These are phyloP conservation scores for Pythium rishiriense DNA, from an alignment of 352 stramenopile species.

Conservation along the genomic window DNA sequence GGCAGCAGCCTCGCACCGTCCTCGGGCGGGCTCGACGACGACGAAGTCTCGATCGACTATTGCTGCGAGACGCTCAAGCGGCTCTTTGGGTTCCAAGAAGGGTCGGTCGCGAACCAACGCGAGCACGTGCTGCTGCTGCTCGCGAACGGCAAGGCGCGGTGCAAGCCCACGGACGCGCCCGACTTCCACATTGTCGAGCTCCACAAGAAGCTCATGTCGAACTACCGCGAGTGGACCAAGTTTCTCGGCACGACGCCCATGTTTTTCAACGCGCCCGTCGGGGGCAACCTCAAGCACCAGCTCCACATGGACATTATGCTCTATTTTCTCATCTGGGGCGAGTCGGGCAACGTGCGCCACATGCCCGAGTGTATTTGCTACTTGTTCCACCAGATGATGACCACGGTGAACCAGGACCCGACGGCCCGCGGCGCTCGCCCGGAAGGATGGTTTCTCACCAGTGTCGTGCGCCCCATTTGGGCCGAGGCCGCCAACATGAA, in stretches of 20 bases:
- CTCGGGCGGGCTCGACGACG: conserved; percentile 42
- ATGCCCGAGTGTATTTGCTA: conserved; percentile 91
- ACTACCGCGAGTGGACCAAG: conserved; percentile 94
- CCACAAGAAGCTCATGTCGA: conserved; percentile 87
- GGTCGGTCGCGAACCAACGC: conserved; percentile 79
- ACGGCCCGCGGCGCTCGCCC: conserved; percentile 49
- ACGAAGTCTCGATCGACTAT: conserved; percentile 81
- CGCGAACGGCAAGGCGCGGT: conserved; percentile 72
- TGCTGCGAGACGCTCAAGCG: conserved; percentile 76
- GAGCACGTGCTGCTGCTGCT: conserved; percentile 82
- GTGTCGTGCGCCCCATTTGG: conserved; percentile 79
- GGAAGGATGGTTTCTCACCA: conserved; percentile 65
- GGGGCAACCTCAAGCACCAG: conserved; percentile 36
- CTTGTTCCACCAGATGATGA: conserved; percentile 76
- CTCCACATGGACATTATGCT: conserved; percentile 80
- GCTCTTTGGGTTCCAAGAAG: conserved; percentile 87
- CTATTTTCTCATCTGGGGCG: conserved; percentile 83
- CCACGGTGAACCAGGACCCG: conserved; percentile 57
- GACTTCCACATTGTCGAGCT: conserved; percentile 67
- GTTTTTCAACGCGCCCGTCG: conserved; percentile 50
- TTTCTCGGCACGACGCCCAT: conserved; percentile 85
- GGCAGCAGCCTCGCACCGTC: conserved; percentile 4
- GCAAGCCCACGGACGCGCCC: conserved; percentile 40
- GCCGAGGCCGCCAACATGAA: conserved; percentile 76
- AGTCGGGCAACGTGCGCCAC: conserved; percentile 83